phyloP scores from a whole-genome alignment of 2,329 filamentous ascomycete species.

The Alternaria gaisen region DNA sequence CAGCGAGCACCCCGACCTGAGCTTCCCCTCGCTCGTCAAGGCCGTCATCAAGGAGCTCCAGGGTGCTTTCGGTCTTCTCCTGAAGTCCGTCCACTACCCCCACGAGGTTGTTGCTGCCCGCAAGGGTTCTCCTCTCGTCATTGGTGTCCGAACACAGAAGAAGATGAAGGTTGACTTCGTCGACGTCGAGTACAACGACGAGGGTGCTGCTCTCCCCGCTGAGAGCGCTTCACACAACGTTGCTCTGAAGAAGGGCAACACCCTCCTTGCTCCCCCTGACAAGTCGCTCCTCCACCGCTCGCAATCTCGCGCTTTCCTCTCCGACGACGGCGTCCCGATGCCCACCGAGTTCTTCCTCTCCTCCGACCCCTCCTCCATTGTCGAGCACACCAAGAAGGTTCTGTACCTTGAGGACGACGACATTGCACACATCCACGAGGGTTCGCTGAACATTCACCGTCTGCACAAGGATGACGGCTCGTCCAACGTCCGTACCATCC shows the following conservation, averaged over 20 bases:
- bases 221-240: constrained; percentile 97
- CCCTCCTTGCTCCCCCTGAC: constrained; percentile 82
- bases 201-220: constrained; percentile 78
- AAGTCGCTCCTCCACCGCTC: constrained; percentile 98
- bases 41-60: constrained; percentile 98
- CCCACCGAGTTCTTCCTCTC: constrained; percentile 99
- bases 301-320: constrained; percentile 98
- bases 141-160: constrained; percentile 95
- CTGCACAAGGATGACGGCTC: constrained; percentile 95
- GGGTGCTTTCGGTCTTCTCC: constrained; percentile 93
- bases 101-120: constrained; percentile 97
- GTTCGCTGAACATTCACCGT: constrained; percentile 98
- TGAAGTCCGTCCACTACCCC: constrained; percentile 98
- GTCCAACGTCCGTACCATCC: constrained; percentile 96
- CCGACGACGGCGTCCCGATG: constrained; percentile 96
- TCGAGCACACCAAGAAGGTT: constrained; percentile 99
- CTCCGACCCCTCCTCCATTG: constrained; percentile 96
- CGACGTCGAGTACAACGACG: constrained; percentile 95
- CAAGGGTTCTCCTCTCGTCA: constrained; percentile 96
- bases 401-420: constrained; percentile 99
- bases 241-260: constrained; percentile 82
- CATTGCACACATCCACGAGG: constrained; percentile 99
- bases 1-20: constrained; percentile 91
- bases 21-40: constrained; percentile 96
- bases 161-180: constrained; percentile 99